Base-by-base conservation (phyloP, 352 stramenopile genomes). In the Pythium brachiatum region DNA sequence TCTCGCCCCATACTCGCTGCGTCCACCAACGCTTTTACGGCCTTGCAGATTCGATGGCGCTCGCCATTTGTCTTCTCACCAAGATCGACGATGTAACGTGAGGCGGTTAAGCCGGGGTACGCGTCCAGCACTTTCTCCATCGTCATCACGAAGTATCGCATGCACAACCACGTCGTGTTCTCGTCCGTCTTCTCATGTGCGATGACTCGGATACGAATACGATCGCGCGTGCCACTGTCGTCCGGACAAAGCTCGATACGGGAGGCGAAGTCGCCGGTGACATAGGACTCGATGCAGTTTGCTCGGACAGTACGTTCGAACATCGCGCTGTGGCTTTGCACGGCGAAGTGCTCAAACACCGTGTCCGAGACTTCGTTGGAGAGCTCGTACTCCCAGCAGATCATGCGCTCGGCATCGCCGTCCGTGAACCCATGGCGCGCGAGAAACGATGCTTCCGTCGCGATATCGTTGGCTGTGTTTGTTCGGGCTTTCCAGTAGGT, bases 311-410 rank as follows among this genome's bases (percentile, higher is more conserved):
- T 62, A 1, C 57, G 51, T 3, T 53, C n/a, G 15, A 61, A 56
- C 7, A 44, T 38, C 3, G 50, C 21, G 3, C 55, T 55, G 57
- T 71, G 62, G 47, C 64, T 71, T n/a, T 64, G 44, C 16, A 71
- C 64, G 20, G 57, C 64, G 31, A 66, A 64, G 11, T 71, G 57
- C 34, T 71, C 64, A n/a, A 71, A 71, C 21, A 66, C 57, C 0
- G 57, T 66, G 23, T 71, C 64, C 0, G 56, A 62, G 4, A 71
- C 26, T 20, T 71, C 57, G 8, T 18, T 23, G 0, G 54, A 54
- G 4, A 71, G 32, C 7, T 66, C 64, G 21, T 71, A 71, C 47
- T 71, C 53, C 64, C 64, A 71, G 8, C 50, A 62, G 18, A 66
- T 26, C 7, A 52, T 53, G 15, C 25, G 48, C 16, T 9, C 26